Percentiles rank a stretch among this genome's conserved stretches.
Conservation (phyloP, 305 asterid genomes). For the Fraxinus nigra region DNA sequence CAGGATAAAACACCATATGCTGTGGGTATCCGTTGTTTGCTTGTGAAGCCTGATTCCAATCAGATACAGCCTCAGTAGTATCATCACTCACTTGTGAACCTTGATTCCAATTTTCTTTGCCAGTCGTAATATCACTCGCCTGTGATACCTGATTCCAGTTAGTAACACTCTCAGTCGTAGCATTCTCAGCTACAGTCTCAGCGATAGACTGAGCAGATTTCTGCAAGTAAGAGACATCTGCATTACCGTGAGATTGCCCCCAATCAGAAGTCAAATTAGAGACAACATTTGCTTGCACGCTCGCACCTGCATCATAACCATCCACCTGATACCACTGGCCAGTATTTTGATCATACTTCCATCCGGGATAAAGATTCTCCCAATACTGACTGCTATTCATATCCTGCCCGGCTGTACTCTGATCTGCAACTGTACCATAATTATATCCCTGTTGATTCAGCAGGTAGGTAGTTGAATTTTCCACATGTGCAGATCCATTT, state of each 20-base stretch:
- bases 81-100: slow-evolving; percentile 40
- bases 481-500: slow-evolving; percentile 32
- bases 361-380: slow-evolving; percentile 93
- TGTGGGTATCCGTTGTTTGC: slow-evolving; percentile 68
- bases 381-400: slow-evolving; percentile 55
- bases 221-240: slow-evolving; percentile 67
- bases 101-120: slow-evolving; percentile 48
- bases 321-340: slow-evolving; percentile 89
- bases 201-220: slow-evolving; percentile 55
- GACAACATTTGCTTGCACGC: slow-evolving; percentile 34
- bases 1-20: slow-evolving; percentile 86
- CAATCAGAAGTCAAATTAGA: slow-evolving; percentile 40
- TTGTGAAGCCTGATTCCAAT: slow-evolving; percentile 59
- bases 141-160: slow-evolving; percentile 56
- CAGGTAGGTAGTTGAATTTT: slow-evolving; percentile 26
- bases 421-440: slow-evolving; percentile 30
- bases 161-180: slow-evolving; percentile 51
- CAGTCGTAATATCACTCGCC: slow-evolving; percentile 30
- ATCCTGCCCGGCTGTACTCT: slow-evolving; percentile 38
- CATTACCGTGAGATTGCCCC: slow-evolving; percentile 42
- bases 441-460: slow-evolving; percentile 38
- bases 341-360: slow-evolving; percentile 66
- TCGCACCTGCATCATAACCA: slow-evolving; percentile 44
- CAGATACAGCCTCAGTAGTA: slow-evolving; percentile 35
- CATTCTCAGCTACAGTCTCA: slow-evolving; percentile 53